Evolutionary conservation across 371 early-diverging fungal genomes (phyloP).

Genomic region (Syncephalis plumigaleata): DNA sequence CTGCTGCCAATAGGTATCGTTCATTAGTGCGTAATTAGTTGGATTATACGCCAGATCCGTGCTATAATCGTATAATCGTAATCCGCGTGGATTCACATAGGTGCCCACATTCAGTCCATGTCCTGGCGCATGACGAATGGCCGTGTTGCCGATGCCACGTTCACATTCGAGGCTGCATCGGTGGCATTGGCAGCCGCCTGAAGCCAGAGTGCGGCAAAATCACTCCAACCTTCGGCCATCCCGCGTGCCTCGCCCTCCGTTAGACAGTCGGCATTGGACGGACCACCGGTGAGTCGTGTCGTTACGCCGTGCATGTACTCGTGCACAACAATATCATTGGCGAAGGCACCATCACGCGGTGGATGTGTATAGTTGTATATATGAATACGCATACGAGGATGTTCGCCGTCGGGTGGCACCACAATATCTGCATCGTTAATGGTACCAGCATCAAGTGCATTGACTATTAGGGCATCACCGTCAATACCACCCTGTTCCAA

Average conservation of each 20-base stretch:
- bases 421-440: slow-evolving; percentile 90
- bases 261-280: slow-evolving; percentile 77
- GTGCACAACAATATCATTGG: slow-evolving; percentile 82
- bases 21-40: slow-evolving; percentile 64
- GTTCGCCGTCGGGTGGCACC: slow-evolving; percentile 88
- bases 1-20: slow-evolving; percentile 73
- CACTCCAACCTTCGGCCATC: slow-evolving; percentile 96
- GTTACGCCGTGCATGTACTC: slow-evolving; percentile 86
- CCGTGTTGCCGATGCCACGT: slow-evolving; percentile 28
- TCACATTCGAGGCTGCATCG: too few relatives aligned
- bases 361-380: slow-evolving; percentile 63
- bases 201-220: slow-evolving; percentile 73
- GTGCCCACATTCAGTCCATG: slow-evolving; percentile 25
- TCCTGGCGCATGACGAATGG: slow-evolving; percentile 37
- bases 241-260: slow-evolving; percentile 88
- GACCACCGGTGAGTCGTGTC: slow-evolving; percentile 85
- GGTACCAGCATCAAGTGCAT: slow-evolving; percentile 91
- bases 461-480: slow-evolving; percentile 81
- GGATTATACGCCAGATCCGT: slow-evolving; percentile 67
- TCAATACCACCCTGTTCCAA: slow-evolving; percentile 57
- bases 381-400: slow-evolving; percentile 87
- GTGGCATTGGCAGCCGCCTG: slow-evolving; percentile 38
- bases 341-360: slow-evolving; percentile 82
- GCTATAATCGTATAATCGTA: slow-evolving; percentile 79
- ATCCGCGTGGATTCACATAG: slow-evolving; percentile 64